Evolutionary conservation across 345 rosid species (phyloP).

Genomic region (Capsella bursapastoris): DNA sequence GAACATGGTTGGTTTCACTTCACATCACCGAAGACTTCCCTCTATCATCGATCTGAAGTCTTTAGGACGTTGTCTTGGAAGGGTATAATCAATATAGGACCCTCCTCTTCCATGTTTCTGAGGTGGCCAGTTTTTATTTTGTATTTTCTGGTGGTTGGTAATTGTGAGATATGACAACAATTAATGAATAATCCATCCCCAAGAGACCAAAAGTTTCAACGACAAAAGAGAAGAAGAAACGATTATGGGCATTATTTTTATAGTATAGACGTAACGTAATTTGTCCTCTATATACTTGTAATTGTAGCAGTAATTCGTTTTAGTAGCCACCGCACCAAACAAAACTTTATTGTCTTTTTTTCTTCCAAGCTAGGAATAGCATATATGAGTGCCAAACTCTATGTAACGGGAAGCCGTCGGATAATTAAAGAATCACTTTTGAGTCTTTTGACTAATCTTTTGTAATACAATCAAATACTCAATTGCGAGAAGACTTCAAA

Average conservation of each 20-base stretch:
- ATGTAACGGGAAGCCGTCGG: conserved; percentile 1
- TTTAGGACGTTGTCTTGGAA: neutral
- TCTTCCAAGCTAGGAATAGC: neutral
- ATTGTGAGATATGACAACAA: neutral
- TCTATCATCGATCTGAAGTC: conserved; percentile 6
- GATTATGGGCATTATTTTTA: neutral
- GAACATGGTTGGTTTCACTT: conserved; percentile 22
- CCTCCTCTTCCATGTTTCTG: conserved; percentile 17
- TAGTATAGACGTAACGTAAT: neutral
- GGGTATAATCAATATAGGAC: conserved; percentile 14
- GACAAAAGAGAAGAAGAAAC: neutral
- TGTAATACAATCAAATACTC: neutral
- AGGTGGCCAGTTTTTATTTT: conserved; percentile 16
- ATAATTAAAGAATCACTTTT: conserved; percentile 13
- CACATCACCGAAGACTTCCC: conserved; percentile 30
- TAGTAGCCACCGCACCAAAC: no score
- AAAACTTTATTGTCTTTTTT: no score
- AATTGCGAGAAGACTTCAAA: conserved; percentile 9
- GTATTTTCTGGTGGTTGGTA: conserved; percentile 2
- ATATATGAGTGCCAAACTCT: conserved; percentile 8
- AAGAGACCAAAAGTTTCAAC: neutral
- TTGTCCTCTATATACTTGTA: neutral
- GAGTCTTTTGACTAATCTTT: neutral
- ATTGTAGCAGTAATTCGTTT: neutral
- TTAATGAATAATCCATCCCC: neutral